Percentiles rank a stretch among this genome's conserved stretches.
Conservation (phyloP, 371 early-diverging fungal genomes). For the Zancudomyces culisetae region DNA sequence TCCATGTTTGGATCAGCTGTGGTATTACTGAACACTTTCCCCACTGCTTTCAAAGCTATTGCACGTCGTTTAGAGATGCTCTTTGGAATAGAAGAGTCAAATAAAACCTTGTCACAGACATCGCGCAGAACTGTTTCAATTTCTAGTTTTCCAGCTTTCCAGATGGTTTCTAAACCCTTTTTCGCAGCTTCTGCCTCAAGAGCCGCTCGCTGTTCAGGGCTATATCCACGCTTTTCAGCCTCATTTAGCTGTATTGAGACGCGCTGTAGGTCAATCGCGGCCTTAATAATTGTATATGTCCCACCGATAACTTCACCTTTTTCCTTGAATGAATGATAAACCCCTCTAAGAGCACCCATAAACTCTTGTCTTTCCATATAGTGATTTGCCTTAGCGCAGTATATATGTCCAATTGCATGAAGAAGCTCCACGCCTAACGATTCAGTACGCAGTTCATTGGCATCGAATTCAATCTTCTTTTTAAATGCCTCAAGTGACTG, state of each 20-base stretch:
- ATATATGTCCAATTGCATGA: constrained; percentile 80
- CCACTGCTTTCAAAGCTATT: constrained; percentile 48
- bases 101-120: constrained; percentile 66
- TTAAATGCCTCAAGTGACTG: constrained; percentile 39
- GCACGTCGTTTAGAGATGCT: constrained; percentile 36
- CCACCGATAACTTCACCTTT: constrained; percentile 72
- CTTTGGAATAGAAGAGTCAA: constrained; percentile 36
- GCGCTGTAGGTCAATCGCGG: constrained; percentile 76
- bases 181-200: constrained; percentile 51
- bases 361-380: constrained; percentile 46
- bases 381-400: constrained; percentile 65
- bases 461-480: constrained; percentile 48
- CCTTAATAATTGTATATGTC: constrained; percentile 69
- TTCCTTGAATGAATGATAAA: constrained; percentile 46
- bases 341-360: constrained; percentile 32
- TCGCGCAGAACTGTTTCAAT: constrained; percentile 80
- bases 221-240: constrained; percentile 61
- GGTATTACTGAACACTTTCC: constrained; percentile 34
- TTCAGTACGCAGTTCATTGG: constrained; percentile 69
- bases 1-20: constrained; percentile 19
- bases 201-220: constrained; percentile 32
- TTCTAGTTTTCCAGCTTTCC: constrained; percentile 85
- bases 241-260: constrained; percentile 68
- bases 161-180: constrained; percentile 67
- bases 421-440: constrained; percentile 81